phyloP scores from a whole-genome alignment of 2,329 filamentous ascomycete species.

The Cladosporium colombiae region DNA sequence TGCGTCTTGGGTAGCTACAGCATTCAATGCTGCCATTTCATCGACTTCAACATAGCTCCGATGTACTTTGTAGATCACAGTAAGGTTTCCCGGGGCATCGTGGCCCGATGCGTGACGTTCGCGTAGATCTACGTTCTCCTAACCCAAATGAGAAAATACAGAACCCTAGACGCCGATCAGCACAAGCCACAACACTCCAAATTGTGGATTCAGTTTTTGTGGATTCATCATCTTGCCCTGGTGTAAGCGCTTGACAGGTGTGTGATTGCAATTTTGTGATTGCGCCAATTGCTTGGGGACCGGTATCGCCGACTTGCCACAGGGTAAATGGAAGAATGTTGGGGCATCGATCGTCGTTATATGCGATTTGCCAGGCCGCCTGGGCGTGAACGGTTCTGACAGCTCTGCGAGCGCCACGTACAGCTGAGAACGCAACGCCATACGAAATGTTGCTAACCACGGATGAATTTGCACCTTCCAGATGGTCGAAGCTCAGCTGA shows the following conservation, averaged over 20 bases:
- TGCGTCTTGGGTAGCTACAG: not conserved
- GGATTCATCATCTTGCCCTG: not conserved
- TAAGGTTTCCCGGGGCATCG: not conserved
- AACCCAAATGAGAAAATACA: not conserved
- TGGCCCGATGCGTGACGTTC: not conserved
- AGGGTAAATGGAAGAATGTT: not conserved
- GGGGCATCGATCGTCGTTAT: not conserved
- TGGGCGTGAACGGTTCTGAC: not conserved
- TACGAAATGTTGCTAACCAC: not conserved
- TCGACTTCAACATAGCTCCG: not conserved
- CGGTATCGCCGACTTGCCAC: no score
- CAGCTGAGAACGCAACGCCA: not conserved
- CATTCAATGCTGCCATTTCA: not conserved
- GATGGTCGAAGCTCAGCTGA: not conserved
- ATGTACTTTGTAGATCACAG: not conserved
- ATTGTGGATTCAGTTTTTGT: not conserved
- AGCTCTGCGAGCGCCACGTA: not conserved
- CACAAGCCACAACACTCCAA: not conserved
- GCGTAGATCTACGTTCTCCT: not conserved
- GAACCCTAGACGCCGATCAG: slow-evolving; percentile 1
- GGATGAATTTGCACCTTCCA: not conserved
- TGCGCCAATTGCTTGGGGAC: not conserved
- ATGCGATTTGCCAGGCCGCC: no score
- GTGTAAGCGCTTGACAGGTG: not conserved
- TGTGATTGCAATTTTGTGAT: not conserved